phyloP scores from a whole-genome alignment of 495 filamentous ascomycete genomes.

The Podospora bellae-mahoneyi region DNA sequence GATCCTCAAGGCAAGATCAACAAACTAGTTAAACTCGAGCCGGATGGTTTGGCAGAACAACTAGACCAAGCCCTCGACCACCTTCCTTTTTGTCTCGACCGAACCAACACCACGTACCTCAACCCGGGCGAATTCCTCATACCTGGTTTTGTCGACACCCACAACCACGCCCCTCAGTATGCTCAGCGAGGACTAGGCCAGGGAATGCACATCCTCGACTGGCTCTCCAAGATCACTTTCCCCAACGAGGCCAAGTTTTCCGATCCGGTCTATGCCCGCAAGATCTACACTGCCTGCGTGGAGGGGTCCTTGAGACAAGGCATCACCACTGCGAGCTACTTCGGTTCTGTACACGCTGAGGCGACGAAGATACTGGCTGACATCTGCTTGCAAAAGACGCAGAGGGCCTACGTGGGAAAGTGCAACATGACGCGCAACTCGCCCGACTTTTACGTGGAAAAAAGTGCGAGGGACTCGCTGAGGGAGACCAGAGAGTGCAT shows the following conservation, averaged over 20 bases:
- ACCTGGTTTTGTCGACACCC: constrained; percentile 62
- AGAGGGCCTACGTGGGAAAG: constrained; percentile 64
- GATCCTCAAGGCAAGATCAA: constrained; percentile 44
- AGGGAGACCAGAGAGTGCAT: constrained; percentile 53
- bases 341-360: constrained; percentile 56
- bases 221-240: constrained; percentile 60
- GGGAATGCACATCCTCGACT: constrained; percentile 56
- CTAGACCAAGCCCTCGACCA: constrained; percentile 14
- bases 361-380: constrained; percentile 60
- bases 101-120: constrained; percentile 39
- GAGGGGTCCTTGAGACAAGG: constrained; percentile 58
- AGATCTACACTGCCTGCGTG: constrained; percentile 53
- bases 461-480: constrained; percentile 46
- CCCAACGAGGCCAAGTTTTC: constrained; percentile 57
- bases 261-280: constrained; percentile 51
- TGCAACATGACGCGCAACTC: constrained; percentile 63
- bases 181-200: constrained; percentile 58
- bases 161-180: constrained; percentile 65
- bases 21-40: constrained; percentile 20
- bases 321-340: constrained; percentile 64
- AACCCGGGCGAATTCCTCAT: constrained; percentile 52
- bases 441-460: constrained; percentile 58
- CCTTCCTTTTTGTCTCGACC: constrained; percentile 16
- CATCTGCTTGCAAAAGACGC: constrained; percentile 53
- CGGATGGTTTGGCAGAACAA: background rate